Conservation (phyloP, 106 monocot species). For the Dendrobium officinale region DNA sequence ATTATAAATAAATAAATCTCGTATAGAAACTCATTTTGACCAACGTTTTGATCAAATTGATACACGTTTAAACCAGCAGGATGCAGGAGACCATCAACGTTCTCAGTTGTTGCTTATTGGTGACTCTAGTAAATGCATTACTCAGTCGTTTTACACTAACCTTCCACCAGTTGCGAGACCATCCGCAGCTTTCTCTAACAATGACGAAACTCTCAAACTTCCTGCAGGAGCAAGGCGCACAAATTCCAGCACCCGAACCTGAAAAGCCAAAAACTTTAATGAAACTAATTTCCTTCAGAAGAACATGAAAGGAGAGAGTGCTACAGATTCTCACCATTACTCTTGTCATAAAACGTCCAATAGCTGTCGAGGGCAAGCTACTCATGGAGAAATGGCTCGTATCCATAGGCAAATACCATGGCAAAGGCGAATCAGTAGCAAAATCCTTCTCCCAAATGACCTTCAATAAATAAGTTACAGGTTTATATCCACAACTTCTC, state of each 20-base stretch:
- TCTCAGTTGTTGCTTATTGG: no score
- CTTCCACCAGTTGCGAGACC: slow-evolving; percentile 90
- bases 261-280: slow-evolving; percentile 1
- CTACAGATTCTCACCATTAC: slow-evolving; percentile 38
- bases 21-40: no score
- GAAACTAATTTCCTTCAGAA: background rate
- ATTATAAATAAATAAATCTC: no score
- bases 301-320: background rate
- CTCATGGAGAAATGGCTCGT: slow-evolving; percentile 65
- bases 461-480: slow-evolving; percentile 20
- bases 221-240: slow-evolving; percentile 81
- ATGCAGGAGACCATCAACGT: no score
- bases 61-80: no score
- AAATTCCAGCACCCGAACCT: slow-evolving; percentile 79
- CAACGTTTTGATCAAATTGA: no score
- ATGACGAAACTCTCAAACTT: slow-evolving; percentile 76
- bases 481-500: background rate
- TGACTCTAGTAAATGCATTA: no score
- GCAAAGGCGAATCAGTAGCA: slow-evolving; percentile 66
- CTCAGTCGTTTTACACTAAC: slow-evolving; percentile 14
- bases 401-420: slow-evolving; percentile 94
- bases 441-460: slow-evolving; percentile 84
- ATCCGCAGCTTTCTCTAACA: slow-evolving; percentile 92
- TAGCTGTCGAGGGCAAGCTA: slow-evolving; percentile 72
- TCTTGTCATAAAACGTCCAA: slow-evolving; percentile 77